A percentile compares a stretch with the other conserved stretches of the same genome.
Conservation (phyloP, 75 land plant species). For the Sequoiadendron giganteum region DNA sequence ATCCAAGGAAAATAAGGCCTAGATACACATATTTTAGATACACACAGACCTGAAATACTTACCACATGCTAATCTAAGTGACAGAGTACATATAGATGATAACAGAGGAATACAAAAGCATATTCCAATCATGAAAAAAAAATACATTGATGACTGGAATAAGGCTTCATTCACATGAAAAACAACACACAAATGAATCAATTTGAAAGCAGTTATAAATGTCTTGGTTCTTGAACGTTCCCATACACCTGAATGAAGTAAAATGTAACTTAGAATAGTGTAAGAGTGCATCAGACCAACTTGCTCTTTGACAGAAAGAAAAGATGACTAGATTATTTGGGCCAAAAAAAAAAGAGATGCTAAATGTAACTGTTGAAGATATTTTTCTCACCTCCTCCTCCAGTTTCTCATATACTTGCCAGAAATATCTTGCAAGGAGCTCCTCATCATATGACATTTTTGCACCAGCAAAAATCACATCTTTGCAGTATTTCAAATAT, state of each 20-base stretch:
- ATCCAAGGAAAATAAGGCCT: background rate
- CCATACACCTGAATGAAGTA: background rate
- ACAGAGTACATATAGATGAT: background rate
- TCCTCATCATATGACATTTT: constrained; percentile 44
- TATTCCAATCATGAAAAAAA: background rate
- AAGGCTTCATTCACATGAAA: background rate
- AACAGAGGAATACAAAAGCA: background rate
- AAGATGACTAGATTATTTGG: background rate
- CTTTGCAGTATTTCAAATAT: constrained; percentile 78
- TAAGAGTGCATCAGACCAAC: background rate
- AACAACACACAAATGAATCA: background rate
- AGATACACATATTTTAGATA: background rate
- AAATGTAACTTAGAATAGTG: background rate
- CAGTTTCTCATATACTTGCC: constrained; percentile 53
- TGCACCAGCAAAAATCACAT: constrained; percentile 66
- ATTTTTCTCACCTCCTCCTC: background rate
- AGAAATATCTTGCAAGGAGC: constrained; percentile 40
- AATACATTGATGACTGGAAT: background rate
- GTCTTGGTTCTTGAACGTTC: background rate
- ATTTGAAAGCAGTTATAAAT: background rate
- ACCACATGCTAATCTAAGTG: background rate
- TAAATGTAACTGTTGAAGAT: background rate
- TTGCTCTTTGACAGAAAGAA: background rate
- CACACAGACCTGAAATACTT: background rate
- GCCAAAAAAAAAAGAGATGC: background rate